A percentile compares a stretch with the other conserved stretches of the same genome.
These are phyloP conservation scores for Cinnamomum micranthum DNA, from an alignment of 164 flowering plant genomes.

Conservation along the genomic window DNA sequence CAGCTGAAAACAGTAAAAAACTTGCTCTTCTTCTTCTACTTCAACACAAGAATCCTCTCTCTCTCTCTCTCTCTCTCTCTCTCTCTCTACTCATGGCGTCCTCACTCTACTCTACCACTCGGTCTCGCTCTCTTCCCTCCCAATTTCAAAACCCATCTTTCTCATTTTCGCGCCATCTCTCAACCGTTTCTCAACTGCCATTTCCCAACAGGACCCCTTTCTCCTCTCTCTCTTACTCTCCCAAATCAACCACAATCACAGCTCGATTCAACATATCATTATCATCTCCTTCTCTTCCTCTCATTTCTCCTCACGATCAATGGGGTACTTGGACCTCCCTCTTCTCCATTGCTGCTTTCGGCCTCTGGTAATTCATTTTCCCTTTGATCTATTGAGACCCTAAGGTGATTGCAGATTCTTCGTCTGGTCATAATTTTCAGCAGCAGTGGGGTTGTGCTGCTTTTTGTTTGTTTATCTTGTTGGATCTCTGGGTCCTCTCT, in stretches of 20 bases:
- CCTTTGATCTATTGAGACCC: not conserved
- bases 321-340: constrained; percentile 96
- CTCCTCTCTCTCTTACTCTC: not conserved
- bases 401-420: not conserved
- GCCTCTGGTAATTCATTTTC: constrained; percentile 54
- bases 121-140: not conserved
- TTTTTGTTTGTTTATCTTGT: not conserved
- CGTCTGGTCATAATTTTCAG: not conserved
- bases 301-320: constrained; percentile 70
- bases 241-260: not conserved
- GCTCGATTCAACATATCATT: constrained; percentile 2
- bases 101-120: not conserved
- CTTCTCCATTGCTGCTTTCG: constrained; percentile 73
- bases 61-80: too few relatives aligned
- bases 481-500: not conserved
- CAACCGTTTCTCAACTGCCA: not conserved
- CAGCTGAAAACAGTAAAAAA: too few relatives aligned
- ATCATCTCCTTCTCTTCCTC: constrained; percentile 25
- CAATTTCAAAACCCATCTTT: not conserved
- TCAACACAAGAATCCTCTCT: too few relatives aligned
- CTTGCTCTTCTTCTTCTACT: too few relatives aligned
- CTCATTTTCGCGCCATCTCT: not conserved
- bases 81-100: not conserved
- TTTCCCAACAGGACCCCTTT: not conserved
- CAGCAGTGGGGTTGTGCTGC: not conserved